Percentiles rank a stretch among this genome's conserved stretches.
phyloP scores from a whole-genome alignment of 2,329 filamentous ascomycete species.

The Metarhizium brunneum region DNA sequence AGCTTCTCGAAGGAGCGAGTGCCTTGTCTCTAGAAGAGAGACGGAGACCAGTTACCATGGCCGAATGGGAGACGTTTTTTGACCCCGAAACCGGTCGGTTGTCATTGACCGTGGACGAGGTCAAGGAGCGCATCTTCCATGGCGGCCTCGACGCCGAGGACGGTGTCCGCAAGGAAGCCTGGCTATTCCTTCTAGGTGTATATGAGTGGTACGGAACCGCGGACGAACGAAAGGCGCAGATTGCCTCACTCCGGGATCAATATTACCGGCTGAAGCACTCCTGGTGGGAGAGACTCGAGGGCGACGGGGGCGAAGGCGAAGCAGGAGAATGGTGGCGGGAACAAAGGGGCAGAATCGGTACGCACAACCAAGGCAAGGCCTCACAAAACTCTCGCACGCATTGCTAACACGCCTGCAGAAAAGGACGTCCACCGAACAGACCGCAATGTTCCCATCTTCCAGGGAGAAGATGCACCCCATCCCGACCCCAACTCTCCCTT shows the following conservation, averaged over 20 bases:
- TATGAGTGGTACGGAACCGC: constrained; percentile 86
- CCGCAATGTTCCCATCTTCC: constrained; percentile 87
- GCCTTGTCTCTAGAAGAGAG: constrained; percentile 67
- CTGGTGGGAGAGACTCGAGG: constrained; percentile 93
- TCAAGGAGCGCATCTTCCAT: constrained; percentile 96
- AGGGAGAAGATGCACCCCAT: constrained; percentile 91
- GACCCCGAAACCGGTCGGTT: constrained; percentile 65
- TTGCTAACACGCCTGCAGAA: constrained; percentile 47
- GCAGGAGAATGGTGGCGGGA: constrained; percentile 95
- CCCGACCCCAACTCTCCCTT: constrained; percentile 95
- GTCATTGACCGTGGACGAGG: constrained; percentile 76
- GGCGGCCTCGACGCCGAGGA: constrained; percentile 84
- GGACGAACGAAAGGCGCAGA: constrained; percentile 73
- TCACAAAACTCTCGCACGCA: background rate
- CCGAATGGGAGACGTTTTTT: constrained; percentile 91
- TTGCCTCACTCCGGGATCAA: constrained; percentile 81
- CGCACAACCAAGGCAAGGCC: constrained; percentile 22
- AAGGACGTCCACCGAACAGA: constrained; percentile 98
- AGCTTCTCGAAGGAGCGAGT: constrained; percentile 75
- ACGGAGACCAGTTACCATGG: constrained; percentile 65
- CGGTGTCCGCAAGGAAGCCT: constrained; percentile 90
- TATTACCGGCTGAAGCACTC: constrained; percentile 88
- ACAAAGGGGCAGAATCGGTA: constrained; percentile 87
- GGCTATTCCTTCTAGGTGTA: constrained; percentile 87
- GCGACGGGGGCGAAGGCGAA: constrained; percentile 69